Evolutionary conservation across 2,329 filamentous ascomycete species (phyloP).

Genomic region (Xylaria sp.): DNA sequence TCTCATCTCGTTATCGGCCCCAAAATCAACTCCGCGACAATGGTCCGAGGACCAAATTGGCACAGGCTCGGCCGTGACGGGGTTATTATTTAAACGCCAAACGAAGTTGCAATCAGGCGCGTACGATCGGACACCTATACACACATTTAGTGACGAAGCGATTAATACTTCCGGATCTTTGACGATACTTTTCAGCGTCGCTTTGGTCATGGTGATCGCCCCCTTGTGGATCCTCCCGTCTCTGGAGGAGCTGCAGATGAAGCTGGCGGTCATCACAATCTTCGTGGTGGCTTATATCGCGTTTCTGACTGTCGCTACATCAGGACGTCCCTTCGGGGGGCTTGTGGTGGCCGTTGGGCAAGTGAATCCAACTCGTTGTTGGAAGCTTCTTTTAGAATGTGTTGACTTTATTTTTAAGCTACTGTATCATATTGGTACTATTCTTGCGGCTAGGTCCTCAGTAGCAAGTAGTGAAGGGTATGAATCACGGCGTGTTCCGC

Average conservation of each 20-base stretch:
- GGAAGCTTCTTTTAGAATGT: no score
- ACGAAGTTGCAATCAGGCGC: not conserved
- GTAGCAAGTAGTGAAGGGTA: no score
- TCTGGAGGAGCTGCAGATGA: not conserved
- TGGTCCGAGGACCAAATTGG: conserved; percentile 22
- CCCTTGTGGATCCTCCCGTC: conserved; percentile 4
- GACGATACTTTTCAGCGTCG: conserved; percentile 30
- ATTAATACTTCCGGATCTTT: conserved; percentile 11
- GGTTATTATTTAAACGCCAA: conserved; percentile 60
- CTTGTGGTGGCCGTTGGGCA: conserved; percentile 17
- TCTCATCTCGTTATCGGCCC: conserved; percentile 9
- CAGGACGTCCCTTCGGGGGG: conserved; percentile 17
- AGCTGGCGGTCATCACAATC: conserved; percentile 49
- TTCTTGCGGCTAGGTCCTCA: no score
- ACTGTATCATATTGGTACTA: no score
- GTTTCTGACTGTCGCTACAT: conserved; percentile 9
- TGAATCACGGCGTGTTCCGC: no score
- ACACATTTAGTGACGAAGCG: conserved; percentile 4
- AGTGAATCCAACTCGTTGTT: no score
- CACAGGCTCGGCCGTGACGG: no score
- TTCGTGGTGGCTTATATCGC: conserved; percentile 3
- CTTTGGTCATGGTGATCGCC: conserved; percentile 39
- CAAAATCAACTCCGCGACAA: conserved; percentile 7
- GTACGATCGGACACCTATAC: not conserved
- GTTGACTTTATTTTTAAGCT: no score